Evolutionary conservation across 2,329 filamentous ascomycete genomes (phyloP), one percentile per base, ranked within the genome.

Genomic region (Colletotrichum acutatum): DNA sequence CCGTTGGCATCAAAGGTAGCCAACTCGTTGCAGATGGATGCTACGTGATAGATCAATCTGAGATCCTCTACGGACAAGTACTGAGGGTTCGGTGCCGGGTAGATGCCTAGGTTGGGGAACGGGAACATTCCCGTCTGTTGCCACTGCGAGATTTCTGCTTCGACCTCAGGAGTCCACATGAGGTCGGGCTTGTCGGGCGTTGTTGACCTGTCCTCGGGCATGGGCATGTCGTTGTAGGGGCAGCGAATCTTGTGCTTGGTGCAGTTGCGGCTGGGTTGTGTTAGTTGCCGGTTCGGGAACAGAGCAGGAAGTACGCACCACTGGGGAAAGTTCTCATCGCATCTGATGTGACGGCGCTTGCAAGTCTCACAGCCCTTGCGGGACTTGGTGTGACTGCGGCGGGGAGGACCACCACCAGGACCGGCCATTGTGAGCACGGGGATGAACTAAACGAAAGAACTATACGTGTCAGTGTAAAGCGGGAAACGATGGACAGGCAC

Each of bases 201-300:
- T 54, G 87, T 86, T 49, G 89, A 87, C 76, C 90, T 86, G 77
- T 90, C 87, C 76, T 93, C 91, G 71, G 92, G 88, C 58, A 90
- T 87, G 61, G 93, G 90, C 80, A 92, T 91, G 81, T 98, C 95
- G 88, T 98, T 97, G 86, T 98, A 99, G 78, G 98, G 97, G 84
- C 97, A 99, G 79, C 95, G 94, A 79, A 97, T 97, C 86, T 98
- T 98, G 86, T 99, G 97, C 86, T 98, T 99, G 74, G 96, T 98
- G 85, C 97, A 99, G 84, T 99, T 99, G 80, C 95, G 95, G 86
- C 95, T 97, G 79, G 79, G 42, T 57, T 67, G 74, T 81, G 73
- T 83, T 77, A 67, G 53, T 19, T 30, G 61, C 28, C 4, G 52
- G 22, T 52, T 16, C 12, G 52, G 24, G 34, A 49, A 4, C 24